These are phyloP conservation scores for Nakataea oryzae DNA, from an alignment of 2,329 filamentous ascomycete species.

Conservation along the genomic window DNA sequence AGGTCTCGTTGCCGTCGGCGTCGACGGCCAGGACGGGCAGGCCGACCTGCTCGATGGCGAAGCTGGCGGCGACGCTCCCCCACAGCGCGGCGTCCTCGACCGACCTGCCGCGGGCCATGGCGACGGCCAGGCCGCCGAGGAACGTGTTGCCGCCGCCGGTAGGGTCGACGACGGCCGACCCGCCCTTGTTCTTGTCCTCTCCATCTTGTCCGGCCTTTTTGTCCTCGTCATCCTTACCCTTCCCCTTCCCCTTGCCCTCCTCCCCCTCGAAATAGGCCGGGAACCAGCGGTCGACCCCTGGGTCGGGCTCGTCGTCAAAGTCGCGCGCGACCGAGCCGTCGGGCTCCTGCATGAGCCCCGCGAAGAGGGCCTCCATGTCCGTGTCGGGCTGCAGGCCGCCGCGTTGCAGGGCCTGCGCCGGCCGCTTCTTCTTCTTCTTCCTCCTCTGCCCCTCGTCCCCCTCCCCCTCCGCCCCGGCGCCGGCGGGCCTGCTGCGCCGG, in stretches of 20 bases:
- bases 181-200: constrained; percentile 14
- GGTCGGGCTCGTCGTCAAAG: constrained; percentile 32
- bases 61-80: constrained; percentile 77
- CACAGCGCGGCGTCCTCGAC: constrained; percentile 65
- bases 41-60: constrained; percentile 90
- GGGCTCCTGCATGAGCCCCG: constrained; percentile 42
- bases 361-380: constrained; percentile 53
- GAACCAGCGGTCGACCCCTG: constrained; percentile 62
- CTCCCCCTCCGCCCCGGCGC: constrained; percentile 18
- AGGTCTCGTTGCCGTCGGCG: constrained; percentile 39
- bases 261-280: constrained; percentile 49
- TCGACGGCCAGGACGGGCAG: constrained; percentile 50
- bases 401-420: constrained; percentile 13
- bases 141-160: constrained; percentile 8
- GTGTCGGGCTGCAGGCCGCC: constrained; percentile 48
- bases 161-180: constrained; percentile 55
- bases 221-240: not conserved
- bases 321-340: constrained; percentile 43
- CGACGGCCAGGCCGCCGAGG: constrained; percentile 49
- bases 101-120: constrained; percentile 45
- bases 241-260: constrained; percentile 15
- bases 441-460: constrained; percentile 7
- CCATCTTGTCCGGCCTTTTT: not conserved
- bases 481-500: constrained; percentile 32
- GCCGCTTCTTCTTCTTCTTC: constrained; percentile 11